Evolutionary conservation across 129 eudicot genomes (phyloP).

Genomic region (Flaveria brownii): DNA sequence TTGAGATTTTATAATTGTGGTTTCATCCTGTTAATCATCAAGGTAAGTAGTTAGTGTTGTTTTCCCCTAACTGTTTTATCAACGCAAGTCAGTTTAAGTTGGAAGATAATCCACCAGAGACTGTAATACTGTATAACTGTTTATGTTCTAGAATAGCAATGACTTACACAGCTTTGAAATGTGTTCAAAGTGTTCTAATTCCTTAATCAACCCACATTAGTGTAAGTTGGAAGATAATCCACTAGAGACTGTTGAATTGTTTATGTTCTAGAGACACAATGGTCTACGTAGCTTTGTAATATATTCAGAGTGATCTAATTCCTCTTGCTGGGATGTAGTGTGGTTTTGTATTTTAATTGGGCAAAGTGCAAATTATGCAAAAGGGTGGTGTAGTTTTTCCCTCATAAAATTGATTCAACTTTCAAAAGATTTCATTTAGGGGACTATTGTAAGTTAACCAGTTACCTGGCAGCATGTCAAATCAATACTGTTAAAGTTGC

Average conservation of each 20-base stretch:
- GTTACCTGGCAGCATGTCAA: neutral
- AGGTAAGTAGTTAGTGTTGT: neutral
- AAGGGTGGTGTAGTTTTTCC: neutral
- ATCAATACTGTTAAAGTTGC: neutral
- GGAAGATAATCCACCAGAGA: neutral
- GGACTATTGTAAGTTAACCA: neutral
- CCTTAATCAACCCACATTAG: neutral
- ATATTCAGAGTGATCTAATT: neutral
- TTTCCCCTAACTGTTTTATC: neutral
- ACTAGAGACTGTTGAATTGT: neutral
- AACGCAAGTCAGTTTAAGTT: neutral
- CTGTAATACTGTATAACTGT: neutral
- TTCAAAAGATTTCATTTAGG: neutral
- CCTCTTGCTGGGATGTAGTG: neutral
- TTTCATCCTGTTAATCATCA: too few species aligned
- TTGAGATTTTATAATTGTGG: too few species aligned
- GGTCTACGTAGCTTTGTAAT: neutral
- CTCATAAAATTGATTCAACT: neutral
- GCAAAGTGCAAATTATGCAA: neutral
- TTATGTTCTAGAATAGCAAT: neutral
- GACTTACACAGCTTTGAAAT: neutral
- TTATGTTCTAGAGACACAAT: neutral
- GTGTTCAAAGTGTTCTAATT: neutral
- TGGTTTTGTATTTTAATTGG: neutral
- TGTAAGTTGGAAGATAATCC: neutral